These are phyloP conservation scores for Penicillium palitans DNA, from an alignment of 2,329 filamentous ascomycete species.

Conservation along the genomic window DNA sequence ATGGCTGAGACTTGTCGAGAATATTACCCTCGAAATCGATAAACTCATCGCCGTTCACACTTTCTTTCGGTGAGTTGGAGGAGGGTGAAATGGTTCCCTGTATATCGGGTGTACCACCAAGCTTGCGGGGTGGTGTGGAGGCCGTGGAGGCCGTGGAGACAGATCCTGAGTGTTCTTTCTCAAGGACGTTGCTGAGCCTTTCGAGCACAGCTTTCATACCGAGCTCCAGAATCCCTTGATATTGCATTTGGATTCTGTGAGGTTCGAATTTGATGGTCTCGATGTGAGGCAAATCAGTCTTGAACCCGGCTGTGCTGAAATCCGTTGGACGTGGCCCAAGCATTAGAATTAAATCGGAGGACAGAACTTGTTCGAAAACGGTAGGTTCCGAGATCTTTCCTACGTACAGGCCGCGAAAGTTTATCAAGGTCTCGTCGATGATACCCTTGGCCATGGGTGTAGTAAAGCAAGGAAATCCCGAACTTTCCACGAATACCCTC, in stretches of 20 bases:
- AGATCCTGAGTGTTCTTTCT: slow-evolving; percentile 50
- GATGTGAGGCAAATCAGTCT: slow-evolving; percentile 69
- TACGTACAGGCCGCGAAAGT: slow-evolving; percentile 77
- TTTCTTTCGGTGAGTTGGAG: not conserved
- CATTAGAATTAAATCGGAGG: slow-evolving; percentile 34
- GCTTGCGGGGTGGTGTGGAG: slow-evolving; percentile 23
- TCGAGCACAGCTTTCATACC: slow-evolving; percentile 73
- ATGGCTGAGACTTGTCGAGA: slow-evolving; percentile 53
- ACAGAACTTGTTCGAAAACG: slow-evolving; percentile 30
- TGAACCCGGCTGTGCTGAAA: slow-evolving; percentile 63
- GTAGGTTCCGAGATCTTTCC: slow-evolving; percentile 65
- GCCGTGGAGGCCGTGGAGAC: not conserved
- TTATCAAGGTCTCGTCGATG: slow-evolving; percentile 68
- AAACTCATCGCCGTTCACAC: not conserved
- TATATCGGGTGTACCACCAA: not conserved
- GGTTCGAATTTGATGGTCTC: slow-evolving; percentile 78
- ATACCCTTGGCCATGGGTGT: slow-evolving; percentile 83
- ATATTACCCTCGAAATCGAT: slow-evolving; percentile 44
- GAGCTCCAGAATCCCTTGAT: slow-evolving; percentile 71
- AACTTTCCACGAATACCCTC: slow-evolving; percentile 67
- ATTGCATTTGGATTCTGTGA: slow-evolving; percentile 66
- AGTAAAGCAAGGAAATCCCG: slow-evolving; percentile 73
- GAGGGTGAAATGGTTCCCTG: not conserved
- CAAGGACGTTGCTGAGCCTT: slow-evolving; percentile 63
- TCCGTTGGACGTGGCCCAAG: slow-evolving; percentile 39